These are phyloP conservation scores for Coriolopsis trogii DNA, from an alignment of 1,284 basidiomycete genomes.

Conservation along the genomic window DNA sequence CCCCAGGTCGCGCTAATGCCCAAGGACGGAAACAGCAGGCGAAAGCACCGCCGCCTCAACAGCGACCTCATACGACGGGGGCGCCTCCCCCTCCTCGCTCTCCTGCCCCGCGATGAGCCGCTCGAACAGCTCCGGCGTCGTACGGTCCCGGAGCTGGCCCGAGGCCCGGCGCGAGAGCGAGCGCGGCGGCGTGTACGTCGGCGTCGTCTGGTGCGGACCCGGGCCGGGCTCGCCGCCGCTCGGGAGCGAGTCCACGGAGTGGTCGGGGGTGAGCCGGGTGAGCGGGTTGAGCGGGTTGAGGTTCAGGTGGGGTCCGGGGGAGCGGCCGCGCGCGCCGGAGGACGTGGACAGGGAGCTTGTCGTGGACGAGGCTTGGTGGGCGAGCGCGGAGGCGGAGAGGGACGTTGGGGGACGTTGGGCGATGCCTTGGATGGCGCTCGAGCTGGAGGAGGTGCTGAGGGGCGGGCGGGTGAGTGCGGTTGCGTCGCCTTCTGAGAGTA, in stretches of 20 bases:
- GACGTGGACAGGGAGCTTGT: conserved; percentile 11
- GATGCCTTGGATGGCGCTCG: neutral
- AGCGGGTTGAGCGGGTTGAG: too few species aligned
- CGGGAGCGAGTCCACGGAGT: conserved; percentile 17
- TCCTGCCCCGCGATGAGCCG: conserved; percentile 65
- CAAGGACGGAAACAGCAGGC: neutral
- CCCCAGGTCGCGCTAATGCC: neutral
- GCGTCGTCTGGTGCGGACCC: too few species aligned
- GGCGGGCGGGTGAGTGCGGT: conserved; percentile 4
- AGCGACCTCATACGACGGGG: conserved; percentile 57
- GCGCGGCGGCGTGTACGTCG: too few species aligned
- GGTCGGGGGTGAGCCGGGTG: conserved; percentile 13
- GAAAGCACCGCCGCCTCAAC: conserved; percentile 8
- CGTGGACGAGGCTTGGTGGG: conserved; percentile 3
- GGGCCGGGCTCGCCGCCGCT: conserved; percentile 7
- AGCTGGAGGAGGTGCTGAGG: neutral
- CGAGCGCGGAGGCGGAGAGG: neutral
- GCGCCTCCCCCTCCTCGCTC: conserved; percentile 63
- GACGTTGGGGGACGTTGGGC: conserved; percentile 1
- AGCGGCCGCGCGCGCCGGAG: conserved; percentile 3
- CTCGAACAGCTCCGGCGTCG: conserved; percentile 49
- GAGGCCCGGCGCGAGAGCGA: conserved; percentile 33
- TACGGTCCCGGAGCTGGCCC: conserved; percentile 43
- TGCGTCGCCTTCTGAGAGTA: conserved; percentile 17
- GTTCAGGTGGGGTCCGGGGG: conserved; percentile 9